Evolutionary conservation across 495 filamentous ascomycete genomes (phyloP), one percentile per base, ranked within the genome.

Genomic region (Staphylotrichum tortipilum): DNA sequence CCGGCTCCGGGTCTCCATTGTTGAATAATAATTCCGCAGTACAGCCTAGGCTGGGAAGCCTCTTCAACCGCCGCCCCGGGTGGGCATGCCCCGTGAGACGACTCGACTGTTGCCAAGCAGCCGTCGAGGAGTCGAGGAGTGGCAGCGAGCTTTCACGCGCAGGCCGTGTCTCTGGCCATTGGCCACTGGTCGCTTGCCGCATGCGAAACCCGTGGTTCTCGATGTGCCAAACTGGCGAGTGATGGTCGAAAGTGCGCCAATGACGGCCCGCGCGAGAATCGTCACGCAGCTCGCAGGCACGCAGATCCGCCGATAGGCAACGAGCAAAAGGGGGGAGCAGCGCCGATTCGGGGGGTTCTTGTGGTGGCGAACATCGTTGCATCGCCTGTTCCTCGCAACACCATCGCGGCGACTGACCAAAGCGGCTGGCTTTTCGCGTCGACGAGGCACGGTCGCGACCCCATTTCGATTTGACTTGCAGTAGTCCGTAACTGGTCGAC

Each of bases 81-180:
- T 47, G 35, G 41, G 41, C n/a, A 39, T 49, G 26, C 31, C 26
- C 4, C 24, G 31, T 22, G 35, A 41, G 44, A 29, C 30, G 8
- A 47, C 40, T 49, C 44, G 49, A 48, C 45, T 55, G 49, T 58
- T 49, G 55, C 47, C 47, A 53, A 54, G 40, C 24, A n/a, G n/a
- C n/a, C n/a, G n/a, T n/a, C n/a, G n/a, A n/a, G n/a, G n/a, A n/a
- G n/a, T n/a, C n/a, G n/a, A n/a, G n/a, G n/a, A n/a, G n/a, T n/a
- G n/a, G n/a, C n/a, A n/a, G n/a, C 14, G 40, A 33, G 21, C 29
- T 49, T 33, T 44, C 28, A 19, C 6, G 19, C 34, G 6, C 30
- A 14, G 17, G 30, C 21, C 15, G 37, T 39, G 34, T 18, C 15
- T 36, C 44, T 50, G 47, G 47, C 22, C n/a, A n/a, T n/a, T 33